phyloP scores from a whole-genome alignment of 257 asterid species.

The Sherardia arvensis region DNA sequence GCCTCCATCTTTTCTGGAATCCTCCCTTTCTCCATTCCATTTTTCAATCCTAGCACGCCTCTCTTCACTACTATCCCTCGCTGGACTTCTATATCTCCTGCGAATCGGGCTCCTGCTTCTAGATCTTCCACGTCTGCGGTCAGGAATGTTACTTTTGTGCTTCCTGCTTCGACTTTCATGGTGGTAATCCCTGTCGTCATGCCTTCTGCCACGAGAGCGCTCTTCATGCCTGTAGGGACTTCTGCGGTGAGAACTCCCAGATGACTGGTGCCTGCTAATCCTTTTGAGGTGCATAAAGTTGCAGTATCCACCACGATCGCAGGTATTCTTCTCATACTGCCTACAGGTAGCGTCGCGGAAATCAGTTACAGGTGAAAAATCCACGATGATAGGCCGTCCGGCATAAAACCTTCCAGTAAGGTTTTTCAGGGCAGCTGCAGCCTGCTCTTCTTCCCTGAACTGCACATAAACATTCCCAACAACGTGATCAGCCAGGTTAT shows the following conservation, averaged over 20 bases:
- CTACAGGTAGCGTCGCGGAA: constrained; percentile 97
- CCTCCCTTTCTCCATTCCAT: constrained; percentile 94
- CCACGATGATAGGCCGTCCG: constrained; percentile 90
- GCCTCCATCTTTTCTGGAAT: constrained; percentile 30
- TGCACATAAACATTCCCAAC: constrained; percentile 99
- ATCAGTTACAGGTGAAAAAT: constrained; percentile 95
- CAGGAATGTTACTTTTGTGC: constrained; percentile 54
- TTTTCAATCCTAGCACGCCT: constrained; percentile 91
- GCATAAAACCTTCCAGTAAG: constrained; percentile 89
- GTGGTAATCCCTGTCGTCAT: constrained; percentile 56
- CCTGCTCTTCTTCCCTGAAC: constrained; percentile 95
- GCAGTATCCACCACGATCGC: constrained; percentile 99
- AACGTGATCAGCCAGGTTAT: constrained; percentile 96
- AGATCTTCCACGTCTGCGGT: constrained; percentile 53
- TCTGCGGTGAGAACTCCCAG: constrained; percentile 65
- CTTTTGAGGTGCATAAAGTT: constrained; percentile 96
- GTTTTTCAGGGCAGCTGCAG: constrained; percentile 73
- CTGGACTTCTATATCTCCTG: constrained; percentile 61
- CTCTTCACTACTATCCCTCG: constrained; percentile 96
- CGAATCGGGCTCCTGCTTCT: constrained; percentile 60
- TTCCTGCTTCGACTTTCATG: constrained; percentile 70
- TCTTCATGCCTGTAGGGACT: constrained; percentile 95
- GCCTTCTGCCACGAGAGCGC: constrained; percentile 64
- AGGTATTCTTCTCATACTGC: constrained; percentile 90
- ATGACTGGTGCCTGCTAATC: constrained; percentile 76